Base-by-base conservation (phyloP, 768 basidiomycete species). In the Kwoniella pini region DNA sequence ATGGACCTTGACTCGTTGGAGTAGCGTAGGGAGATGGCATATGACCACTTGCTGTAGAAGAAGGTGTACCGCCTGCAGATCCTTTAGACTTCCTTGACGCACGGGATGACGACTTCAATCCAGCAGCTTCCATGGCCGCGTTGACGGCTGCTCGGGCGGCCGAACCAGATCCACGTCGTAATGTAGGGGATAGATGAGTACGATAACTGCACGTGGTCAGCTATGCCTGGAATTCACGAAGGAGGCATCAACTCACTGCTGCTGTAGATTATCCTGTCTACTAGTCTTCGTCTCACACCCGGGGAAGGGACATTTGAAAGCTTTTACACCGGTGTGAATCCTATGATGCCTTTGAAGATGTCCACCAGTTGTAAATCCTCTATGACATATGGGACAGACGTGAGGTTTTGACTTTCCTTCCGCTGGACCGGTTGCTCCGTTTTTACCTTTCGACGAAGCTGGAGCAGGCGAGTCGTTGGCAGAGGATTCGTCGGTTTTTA, bases 281-380 rank as follows among this genome's bases (percentile, higher is more conserved):
- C 89, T 91, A 67, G 92, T 94, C 17, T 89, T 83, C 1, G 91
- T 93, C 69, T 92, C 89, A 77, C 91, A 95, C 22, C 91, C 91
- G n/a, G 92, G 91, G 80, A 91, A 94, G 31, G 92, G 91, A 72
- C 91, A 95, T 61, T 86, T 89, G 81, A 93, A 90, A 79, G 93
- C 92, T 63, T 90, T 84, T 71, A 93, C 91, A 39, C 91, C 91
- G 15, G 91, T 94, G 80, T 94, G 91, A 12, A 92, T 88, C 56
- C 90, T 82, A n/a, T 88, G 83, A 74, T 94, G 91, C 46, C 91
- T 84, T 0, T 91, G 88, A 19, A 94, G 83, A 77, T 94, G 91
- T 17, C 91, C 92, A 62, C 87, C 88, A 24, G 91, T 94, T 54
- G 90, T 90, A 79, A 94, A 94, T 0, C 85, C 83, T 43, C 89